A percentile compares a stretch with the other conserved stretches of the same genome.
These are phyloP conservation scores for Aspergillus texensis DNA, from an alignment of 2,329 filamentous ascomycete genomes.

Conservation along the genomic window DNA sequence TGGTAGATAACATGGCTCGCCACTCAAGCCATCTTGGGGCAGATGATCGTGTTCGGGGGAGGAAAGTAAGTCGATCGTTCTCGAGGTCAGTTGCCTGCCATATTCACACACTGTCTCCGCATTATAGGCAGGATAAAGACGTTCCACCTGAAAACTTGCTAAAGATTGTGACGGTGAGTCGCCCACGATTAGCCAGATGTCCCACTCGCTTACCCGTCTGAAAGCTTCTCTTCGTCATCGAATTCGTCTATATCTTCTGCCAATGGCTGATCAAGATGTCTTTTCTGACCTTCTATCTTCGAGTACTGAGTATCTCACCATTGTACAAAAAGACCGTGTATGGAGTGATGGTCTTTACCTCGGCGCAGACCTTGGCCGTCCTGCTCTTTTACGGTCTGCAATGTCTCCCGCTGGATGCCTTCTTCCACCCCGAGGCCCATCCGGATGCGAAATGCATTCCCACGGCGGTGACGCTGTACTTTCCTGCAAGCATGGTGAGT, in stretches of 20 bases:
- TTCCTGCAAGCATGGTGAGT: slow-evolving; percentile 10
- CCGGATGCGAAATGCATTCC: slow-evolving; percentile 4
- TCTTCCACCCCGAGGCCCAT: slow-evolving; percentile 4
- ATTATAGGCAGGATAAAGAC: background rate
- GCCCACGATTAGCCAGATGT: too few species aligned
- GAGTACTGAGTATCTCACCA: slow-evolving; percentile 6
- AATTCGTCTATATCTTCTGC: slow-evolving; percentile 13
- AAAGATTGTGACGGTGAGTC: background rate
- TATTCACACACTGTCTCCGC: background rate
- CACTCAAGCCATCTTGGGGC: slow-evolving; percentile 2
- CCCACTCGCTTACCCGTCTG: background rate
- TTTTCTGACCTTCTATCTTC: slow-evolving; percentile 13
- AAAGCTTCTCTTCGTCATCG: slow-evolving; percentile 12
- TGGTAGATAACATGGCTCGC: slow-evolving; percentile 1
- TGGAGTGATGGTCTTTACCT: background rate
- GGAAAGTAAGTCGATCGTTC: slow-evolving; percentile 1
- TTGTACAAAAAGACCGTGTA: slow-evolving; percentile 5
- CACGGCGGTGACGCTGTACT: slow-evolving; percentile 10
- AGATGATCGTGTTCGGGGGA: slow-evolving; percentile 6
- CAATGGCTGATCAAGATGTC: slow-evolving; percentile 13
- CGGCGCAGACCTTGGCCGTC: background rate
- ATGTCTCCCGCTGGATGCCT: slow-evolving; percentile 9
- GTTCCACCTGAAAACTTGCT: background rate
- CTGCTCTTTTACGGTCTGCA: slow-evolving; percentile 9
- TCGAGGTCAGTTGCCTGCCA: background rate